Base-by-base conservation (phyloP, 2,329 filamentous ascomycete genomes). In the Colletotrichum sidae region DNA sequence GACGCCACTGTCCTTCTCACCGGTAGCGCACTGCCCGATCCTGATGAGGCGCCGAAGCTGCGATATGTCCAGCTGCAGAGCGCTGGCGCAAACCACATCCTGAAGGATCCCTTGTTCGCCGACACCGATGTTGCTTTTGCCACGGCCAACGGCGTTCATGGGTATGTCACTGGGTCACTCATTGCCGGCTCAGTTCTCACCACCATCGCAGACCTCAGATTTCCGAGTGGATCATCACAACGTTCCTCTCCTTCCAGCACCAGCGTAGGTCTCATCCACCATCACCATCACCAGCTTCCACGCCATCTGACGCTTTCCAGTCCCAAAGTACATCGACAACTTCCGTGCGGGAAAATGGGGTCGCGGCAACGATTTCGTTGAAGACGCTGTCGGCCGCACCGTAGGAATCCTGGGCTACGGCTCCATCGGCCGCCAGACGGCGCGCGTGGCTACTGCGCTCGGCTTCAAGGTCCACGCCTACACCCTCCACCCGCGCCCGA, bases 401-500 rank as follows among this genome's bases (percentile, higher is more conserved):
- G 84, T 82, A 51, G 83, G 83, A 3, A 83, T 87, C 33, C 75
- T 87, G 3, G 84, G 85, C 8, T 87, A 87, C 67, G 84, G 85
- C 12, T 79, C 77, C 57, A 86, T 87, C 57, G 85, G 85, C 8
- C 79, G 85, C 0, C 84, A 87, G 63, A 79, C 78, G 5, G 85
- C 84, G 3, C 81, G 83, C 8, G 83, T 92, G 3, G 86, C 86
- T 10, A 82, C 81, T 12, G 89, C 90, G 2, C 76, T 93, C 70
- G 92, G 92, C 15, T 90, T 92, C 84, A 82, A 88, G 35, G 86
- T 95, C 0, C 82, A 93, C 72, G 92, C 92, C 1, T 94, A 91
- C 79, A 95, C 92, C 0, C 88, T 91, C 0, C 87, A 86, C 34
- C 86, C 90, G 1, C 88, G 90, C n/a, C 75, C 80, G 8, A 93